phyloP scores from a whole-genome alignment of 2,329 filamentous ascomycete species.

The Fusarium sp. region DNA sequence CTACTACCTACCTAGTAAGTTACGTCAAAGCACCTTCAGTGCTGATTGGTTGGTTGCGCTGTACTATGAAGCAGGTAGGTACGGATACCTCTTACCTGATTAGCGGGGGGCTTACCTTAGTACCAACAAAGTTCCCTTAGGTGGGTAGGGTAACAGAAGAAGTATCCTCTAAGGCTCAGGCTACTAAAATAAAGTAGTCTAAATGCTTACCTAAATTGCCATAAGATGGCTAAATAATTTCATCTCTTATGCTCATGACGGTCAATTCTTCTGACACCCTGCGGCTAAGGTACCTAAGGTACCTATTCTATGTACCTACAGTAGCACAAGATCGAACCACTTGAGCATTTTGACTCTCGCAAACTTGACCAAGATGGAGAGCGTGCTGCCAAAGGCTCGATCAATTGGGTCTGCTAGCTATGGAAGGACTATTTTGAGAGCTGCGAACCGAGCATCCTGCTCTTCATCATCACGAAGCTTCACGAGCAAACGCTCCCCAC shows the following conservation, averaged over 20 bases:
- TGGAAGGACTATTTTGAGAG: slow-evolving; percentile 24
- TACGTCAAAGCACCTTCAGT: neutral
- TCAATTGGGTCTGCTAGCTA: slow-evolving; percentile 28
- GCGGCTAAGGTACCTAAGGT: neutral
- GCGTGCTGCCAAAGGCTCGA: slow-evolving; percentile 38
- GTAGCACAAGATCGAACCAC: slow-evolving; percentile 30
- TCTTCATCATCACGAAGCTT: slow-evolving; percentile 59
- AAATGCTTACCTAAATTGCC: too few species aligned
- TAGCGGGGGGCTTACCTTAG: neutral
- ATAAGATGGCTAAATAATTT: too few species aligned
- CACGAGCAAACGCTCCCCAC: slow-evolving; percentile 84
- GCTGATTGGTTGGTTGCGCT: slow-evolving; percentile 2
- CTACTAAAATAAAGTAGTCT: too few species aligned
- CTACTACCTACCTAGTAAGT: neutral
- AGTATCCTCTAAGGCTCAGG: too few species aligned
- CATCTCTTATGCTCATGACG: too few species aligned
- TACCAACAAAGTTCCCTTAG: too few species aligned
- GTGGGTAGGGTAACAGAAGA: too few species aligned
- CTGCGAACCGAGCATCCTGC: slow-evolving; percentile 37
- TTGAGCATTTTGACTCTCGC: neutral
- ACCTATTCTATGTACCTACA: neutral
- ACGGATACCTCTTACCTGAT: neutral
- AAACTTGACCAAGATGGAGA: slow-evolving; percentile 40
- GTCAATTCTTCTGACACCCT: too few species aligned
- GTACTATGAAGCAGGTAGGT: neutral